Evolutionary conservation across 1,139 yeast genomes (phyloP).

Genomic region (Sugiyamaella japonica): DNA sequence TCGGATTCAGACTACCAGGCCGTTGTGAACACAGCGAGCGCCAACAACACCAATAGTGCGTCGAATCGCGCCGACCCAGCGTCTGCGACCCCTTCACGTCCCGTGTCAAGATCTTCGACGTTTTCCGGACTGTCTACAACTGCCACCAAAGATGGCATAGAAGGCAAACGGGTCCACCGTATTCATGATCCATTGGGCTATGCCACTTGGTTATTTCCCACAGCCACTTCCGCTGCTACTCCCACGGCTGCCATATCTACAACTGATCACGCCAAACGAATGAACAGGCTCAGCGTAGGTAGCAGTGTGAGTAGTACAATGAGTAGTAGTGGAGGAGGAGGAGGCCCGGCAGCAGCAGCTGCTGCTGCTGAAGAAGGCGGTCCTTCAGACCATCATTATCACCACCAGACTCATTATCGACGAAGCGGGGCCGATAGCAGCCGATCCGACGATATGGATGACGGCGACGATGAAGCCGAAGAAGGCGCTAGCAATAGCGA

Average conservation of each 20-base stretch:
- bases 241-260: neutral
- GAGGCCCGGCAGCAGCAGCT: neutral
- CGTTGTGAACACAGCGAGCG: constrained; percentile 11
- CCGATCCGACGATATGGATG: constrained; percentile 12
- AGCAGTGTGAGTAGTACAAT: constrained; percentile 8
- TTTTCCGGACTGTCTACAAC: constrained; percentile 68
- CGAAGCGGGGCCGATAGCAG: neutral
- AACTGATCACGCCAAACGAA: neutral
- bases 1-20: constrained; percentile 40
- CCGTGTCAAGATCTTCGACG: constrained; percentile 60
- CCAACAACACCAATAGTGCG: constrained; percentile 10
- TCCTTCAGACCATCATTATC: neutral
- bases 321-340: neutral
- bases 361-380: neutral
- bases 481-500: constrained; percentile 8
- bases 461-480: constrained; percentile 16
- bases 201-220: constrained; percentile 30
- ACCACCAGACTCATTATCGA: neutral
- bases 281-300: constrained; percentile 10
- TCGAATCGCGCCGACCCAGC: neutral
- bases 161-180: constrained; percentile 58
- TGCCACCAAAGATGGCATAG: constrained; percentile 72
- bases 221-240: constrained; percentile 16
- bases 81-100: constrained; percentile 45
- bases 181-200: constrained; percentile 44